Evolutionary conservation across 257 asterid species (phyloP), one percentile per base, ranked within the genome.

Genomic region (Solanum tarapatanum): DNA sequence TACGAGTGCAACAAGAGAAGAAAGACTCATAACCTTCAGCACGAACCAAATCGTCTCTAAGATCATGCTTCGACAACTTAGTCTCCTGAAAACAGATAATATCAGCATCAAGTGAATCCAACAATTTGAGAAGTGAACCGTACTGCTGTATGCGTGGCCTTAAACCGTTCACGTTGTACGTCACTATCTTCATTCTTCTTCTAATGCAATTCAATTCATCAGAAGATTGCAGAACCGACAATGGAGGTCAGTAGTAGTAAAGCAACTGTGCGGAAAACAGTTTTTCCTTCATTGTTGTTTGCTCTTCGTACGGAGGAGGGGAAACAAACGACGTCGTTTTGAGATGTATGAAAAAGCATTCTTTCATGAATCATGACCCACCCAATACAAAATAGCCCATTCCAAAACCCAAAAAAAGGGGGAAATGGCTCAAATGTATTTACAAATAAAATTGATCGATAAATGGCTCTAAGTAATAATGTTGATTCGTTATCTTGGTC

Each of bases 1-100:
- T 89, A 86, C 97, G 97, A 14, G 97, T 94, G 92, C 98, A 97
- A 86, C 98, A 97, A 84, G 99, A 94, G 90, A 95, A 95, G 91
- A 97, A 97, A 39, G 99, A 95, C 88, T 97, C 99, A 74, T 97
- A 97, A 28, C 99, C 99, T 83, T 95, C 95, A 69, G 98, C 98
- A 89, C 96, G 94, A 82, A 94, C 96, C 92, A 95, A 90, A 88
- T 95, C 96, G 21, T 94, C 95, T 84, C 95, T 85, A 82, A 95
- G 16, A 86, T 97, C 99, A 75, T 91, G 96, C 88, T 92, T 93
- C 80, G 99, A 93, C 41, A 97, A 89, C 89, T 97, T 95, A 77
- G 99, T 97, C 91, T 97, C 99, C 98, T 96, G 99, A 84, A 96
- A 91, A 86, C 98, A 96, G 77, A 97, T 94, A 73, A 97, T 91